Base-by-base conservation (phyloP, 75 land plant species). In the Selaginella moellendorffii region DNA sequence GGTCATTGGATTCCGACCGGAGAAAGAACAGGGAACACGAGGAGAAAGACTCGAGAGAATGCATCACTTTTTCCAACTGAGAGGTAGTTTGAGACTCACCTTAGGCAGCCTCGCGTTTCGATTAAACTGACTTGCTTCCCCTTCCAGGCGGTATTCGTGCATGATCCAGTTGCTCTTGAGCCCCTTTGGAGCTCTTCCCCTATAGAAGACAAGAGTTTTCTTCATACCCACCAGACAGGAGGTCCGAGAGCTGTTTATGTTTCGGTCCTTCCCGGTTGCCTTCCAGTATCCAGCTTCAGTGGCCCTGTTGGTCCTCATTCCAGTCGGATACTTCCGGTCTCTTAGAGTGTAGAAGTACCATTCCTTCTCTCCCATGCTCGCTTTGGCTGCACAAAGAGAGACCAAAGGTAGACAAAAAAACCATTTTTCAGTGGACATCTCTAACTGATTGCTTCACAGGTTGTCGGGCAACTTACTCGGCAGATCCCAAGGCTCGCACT, bases 401-500 rank as follows among this genome's bases (percentile, higher is more conserved):
- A 28, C 27, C 12, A 62, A 5, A 28, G 24, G 19, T 68, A 36
- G 5, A 36, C 46, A 36, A 5, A 36, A 36, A 36, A n/a, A n/a
- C n/a, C n/a, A n/a, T n/a, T n/a, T n/a, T n/a, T 36, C 67, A 24
- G 12, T n/a, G 67, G 52, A 58, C 65, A 65, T 65, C 20, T 46
- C 10, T 28, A 8, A 52, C 62, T 23, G 52, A 56, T 12, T 52
- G 21, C 23, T 19, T 14, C 25, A 52, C 61, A 65, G 65, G 25
- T 12, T 65, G 52, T 23, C 46, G 46, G 5, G 46, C 10, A 5
- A 36, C 46, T 23, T 76, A 86, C 95, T 75, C n/a, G 96, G 96
- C 17, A 90, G 88, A 63, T 90, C n/a, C 88, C 96, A 90, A 0
- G 96, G 96, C 74, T 90, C 96, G 63, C 85, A 90, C 60, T 90